A percentile compares a stretch with the other conserved stretches of the same genome.
Evolutionary conservation across 2,329 filamentous ascomycete genomes (phyloP).

Genomic region (Dryadomyces quercus-mongolicae): DNA sequence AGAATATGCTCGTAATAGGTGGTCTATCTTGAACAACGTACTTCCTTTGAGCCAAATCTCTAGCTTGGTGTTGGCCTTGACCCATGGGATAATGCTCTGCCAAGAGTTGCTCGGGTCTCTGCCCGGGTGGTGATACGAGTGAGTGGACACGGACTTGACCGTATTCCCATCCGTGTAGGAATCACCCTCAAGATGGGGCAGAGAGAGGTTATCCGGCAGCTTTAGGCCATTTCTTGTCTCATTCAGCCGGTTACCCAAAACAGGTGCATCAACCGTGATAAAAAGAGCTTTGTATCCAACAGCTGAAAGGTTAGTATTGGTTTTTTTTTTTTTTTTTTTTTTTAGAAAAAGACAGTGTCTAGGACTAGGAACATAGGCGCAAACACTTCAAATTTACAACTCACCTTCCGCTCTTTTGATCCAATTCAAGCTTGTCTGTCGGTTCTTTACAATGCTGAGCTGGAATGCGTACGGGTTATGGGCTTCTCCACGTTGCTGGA

Average conservation of each 20-base stretch:
- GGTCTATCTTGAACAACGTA: slow-evolving; percentile 1
- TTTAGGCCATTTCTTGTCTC: slow-evolving; percentile 31
- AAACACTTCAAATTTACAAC: too few relatives aligned
- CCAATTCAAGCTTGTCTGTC: slow-evolving; percentile 26
- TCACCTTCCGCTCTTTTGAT: slow-evolving; percentile 13
- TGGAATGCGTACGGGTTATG: slow-evolving; percentile 37
- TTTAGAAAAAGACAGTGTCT: too few relatives aligned
- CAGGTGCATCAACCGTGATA: slow-evolving; percentile 39
- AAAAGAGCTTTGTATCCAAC: slow-evolving; percentile 17
- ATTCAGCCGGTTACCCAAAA: slow-evolving; percentile 38
- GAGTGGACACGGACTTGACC: too few relatives aligned
- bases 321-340: too few relatives aligned
- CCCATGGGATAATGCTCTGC: not conserved
- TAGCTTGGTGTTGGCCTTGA: slow-evolving; percentile 25
- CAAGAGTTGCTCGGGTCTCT: not conserved
- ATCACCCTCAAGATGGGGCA: not conserved
- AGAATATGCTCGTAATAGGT: not conserved
- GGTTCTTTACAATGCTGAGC: slow-evolving; percentile 37
- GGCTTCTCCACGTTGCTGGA: slow-evolving; percentile 19
- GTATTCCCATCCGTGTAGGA: not conserved
- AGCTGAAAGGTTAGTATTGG: not conserved
- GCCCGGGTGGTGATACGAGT: not conserved
- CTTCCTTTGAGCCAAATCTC: slow-evolving; percentile 34
- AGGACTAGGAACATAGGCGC: too few relatives aligned
- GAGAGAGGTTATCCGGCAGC: slow-evolving; percentile 22